Evolutionary conservation across 164 flowering plant species (phyloP).

Genomic region (Taxillus chinensis): DNA sequence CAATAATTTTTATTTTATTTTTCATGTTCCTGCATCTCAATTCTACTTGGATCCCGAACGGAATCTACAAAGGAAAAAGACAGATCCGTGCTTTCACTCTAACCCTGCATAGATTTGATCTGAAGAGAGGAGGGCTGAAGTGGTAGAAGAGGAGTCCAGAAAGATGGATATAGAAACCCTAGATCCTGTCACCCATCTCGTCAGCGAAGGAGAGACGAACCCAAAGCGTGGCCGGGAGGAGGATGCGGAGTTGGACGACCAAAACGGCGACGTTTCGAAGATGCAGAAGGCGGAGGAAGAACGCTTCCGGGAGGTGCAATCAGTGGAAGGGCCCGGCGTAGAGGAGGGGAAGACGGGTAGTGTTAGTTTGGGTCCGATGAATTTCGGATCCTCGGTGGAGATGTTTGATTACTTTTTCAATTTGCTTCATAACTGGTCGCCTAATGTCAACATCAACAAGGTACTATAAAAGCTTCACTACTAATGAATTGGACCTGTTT

Average conservation of each 20-base stretch:
- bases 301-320: slow-evolving; percentile 16
- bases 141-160: background rate
- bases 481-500: background rate
- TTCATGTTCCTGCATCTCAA: no score
- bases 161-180: slow-evolving; percentile 25
- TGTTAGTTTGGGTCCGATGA: slow-evolving; percentile 57
- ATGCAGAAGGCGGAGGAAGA: slow-evolving; percentile 43
- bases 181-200: background rate
- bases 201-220: slow-evolving; percentile 9
- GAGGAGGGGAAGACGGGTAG: slow-evolving; percentile 17
- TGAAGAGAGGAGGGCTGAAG: no score
- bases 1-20: no score
- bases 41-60: no score
- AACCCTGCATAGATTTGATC: no score
- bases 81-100: no score
- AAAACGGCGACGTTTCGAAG: slow-evolving; percentile 24
- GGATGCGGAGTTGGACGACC: slow-evolving; percentile 13
- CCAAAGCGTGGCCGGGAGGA: slow-evolving; percentile 43
- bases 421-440: slow-evolving; percentile 67
- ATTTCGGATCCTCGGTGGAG: slow-evolving; percentile 49
- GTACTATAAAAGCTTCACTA: slow-evolving; percentile 16
- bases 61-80: no score
- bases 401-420: slow-evolving; percentile 80
- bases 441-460: slow-evolving; percentile 67
- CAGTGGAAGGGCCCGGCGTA: slow-evolving; percentile 5